Evolutionary conservation across 441 rosid species (phyloP), one percentile per base, ranked within the genome.

Genomic region (Flueggea neowawraea): DNA sequence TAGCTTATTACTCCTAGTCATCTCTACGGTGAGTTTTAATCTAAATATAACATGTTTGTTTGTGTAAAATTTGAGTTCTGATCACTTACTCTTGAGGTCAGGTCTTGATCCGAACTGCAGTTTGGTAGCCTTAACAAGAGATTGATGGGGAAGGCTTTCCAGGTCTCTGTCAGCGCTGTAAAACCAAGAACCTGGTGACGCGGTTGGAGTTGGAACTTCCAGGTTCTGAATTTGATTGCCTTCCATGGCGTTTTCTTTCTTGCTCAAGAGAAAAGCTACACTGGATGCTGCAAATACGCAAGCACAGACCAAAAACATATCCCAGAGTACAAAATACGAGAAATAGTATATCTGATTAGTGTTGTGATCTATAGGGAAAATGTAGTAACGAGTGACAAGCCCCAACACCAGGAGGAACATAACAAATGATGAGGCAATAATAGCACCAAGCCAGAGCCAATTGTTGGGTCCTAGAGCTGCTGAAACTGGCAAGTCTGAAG

Each of bases 361-460:
- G 73, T 68, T 71, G 31, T 78, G 83, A 56, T 83, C 91, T 17
- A 77, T 71, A 0, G 96, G 94, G 64, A 78, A 69, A 12, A 88
- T 78, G 66, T 81, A 80, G 74, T 73, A 86, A 31, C 82, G 72
- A 0, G 82, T 82, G 43, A 87, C 68, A 16, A 86, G 63, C 57
- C 83, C 96, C 6, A 87, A 78, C 14, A 82, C 52, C 14, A 84
- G 16, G 1, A 88, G 74, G 70, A 86, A 93, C 54, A 84, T 74
- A 13, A 70, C 55, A 60, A 93, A 88, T 0, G 97, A 90, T 44
- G 89, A 84, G 4, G 78, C 70, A 17, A 88, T 79, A 69, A 93
- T 70, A 31, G 78, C 75, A 7, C 81, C 85, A 0, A 90, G 92
- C 83, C 95, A 93, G 54, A 90, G 79, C 95, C 94, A 93, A 56